Conservation (phyloP, 495 filamentous ascomycete genomes). For the Clavariopsis aquatica region DNA sequence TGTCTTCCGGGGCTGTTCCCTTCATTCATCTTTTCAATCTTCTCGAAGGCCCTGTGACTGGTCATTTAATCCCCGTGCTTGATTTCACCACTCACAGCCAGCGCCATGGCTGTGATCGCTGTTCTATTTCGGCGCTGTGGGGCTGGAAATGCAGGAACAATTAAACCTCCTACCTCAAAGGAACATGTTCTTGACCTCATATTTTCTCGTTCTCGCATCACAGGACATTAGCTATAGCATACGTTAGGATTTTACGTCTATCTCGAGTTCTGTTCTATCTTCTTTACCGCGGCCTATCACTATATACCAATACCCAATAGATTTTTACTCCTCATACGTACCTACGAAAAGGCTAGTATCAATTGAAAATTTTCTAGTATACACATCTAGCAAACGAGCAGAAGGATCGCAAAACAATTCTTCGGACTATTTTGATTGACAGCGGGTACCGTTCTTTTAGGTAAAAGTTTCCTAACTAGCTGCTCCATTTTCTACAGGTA, state of each 20-base stretch:
- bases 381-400: too few species aligned
- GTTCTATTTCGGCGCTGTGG: constrained; percentile 14
- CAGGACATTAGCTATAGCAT: neutral
- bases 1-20: neutral
- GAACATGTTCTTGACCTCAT: neutral
- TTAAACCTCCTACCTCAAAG: neutral
- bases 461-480: neutral
- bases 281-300: neutral
- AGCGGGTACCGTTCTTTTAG: too few species aligned
- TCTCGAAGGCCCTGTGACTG: neutral
- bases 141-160: constrained; percentile 11
- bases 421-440: too few species aligned
- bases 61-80: constrained; percentile 4
- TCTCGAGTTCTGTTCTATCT: neutral
- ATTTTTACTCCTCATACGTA: too few species aligned
- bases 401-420: too few species aligned
- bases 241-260: constrained; percentile 4
- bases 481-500: neutral
- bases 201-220: constrained; percentile 4
- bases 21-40: neutral
- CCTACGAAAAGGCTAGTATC: too few species aligned
- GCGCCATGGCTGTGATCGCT: neutral
- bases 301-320: constrained; percentile 15
- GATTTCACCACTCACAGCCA: neutral
- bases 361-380: too few species aligned